phyloP scores from a whole-genome alignment of 192 early-diverging fungal genomes.

The Coemansia sp. region DNA sequence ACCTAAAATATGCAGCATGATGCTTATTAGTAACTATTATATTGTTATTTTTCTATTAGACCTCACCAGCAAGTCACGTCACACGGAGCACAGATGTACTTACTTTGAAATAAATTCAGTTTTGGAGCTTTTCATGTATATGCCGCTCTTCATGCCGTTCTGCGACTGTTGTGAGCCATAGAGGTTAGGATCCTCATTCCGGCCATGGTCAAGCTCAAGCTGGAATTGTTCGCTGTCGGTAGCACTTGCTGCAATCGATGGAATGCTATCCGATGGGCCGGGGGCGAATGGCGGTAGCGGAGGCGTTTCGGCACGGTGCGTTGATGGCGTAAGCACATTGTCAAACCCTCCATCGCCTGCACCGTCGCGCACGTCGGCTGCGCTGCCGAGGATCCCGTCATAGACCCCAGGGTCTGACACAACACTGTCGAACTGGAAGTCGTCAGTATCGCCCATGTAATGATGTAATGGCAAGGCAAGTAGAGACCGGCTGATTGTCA shows the following conservation, averaged over 20 bases:
- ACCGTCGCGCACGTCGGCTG: neutral
- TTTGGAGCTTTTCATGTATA: conserved; percentile 26
- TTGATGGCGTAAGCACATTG: conserved; percentile 18
- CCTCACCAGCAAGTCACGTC: no score
- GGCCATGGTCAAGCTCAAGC: conserved; percentile 27
- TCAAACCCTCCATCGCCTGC: neutral
- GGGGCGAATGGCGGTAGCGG: neutral
- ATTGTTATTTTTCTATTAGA: no score
- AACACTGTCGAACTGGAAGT: conserved; percentile 43
- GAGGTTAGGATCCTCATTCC: conserved; percentile 10
- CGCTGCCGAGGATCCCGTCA: conserved; percentile 17
- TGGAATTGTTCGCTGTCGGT: conserved; percentile 31
- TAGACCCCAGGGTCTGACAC: conserved; percentile 35
- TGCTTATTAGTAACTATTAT: no score
- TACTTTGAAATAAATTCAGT: conserved; percentile 40
- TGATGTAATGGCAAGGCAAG: neutral
- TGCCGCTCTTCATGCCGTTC: conserved; percentile 36
- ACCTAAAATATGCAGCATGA: conserved; percentile 11
- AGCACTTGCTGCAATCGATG: conserved; percentile 26
- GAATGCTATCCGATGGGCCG: conserved; percentile 22
- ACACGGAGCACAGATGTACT: neutral
- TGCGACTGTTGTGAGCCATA: conserved; percentile 30
- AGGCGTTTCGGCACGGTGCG: conserved; percentile 13
- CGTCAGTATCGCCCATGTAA: conserved; percentile 34
- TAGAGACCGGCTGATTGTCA: neutral